These are phyloP conservation scores for Hura crepitans DNA, from an alignment of 441 rosid genomes.

Conservation along the genomic window DNA sequence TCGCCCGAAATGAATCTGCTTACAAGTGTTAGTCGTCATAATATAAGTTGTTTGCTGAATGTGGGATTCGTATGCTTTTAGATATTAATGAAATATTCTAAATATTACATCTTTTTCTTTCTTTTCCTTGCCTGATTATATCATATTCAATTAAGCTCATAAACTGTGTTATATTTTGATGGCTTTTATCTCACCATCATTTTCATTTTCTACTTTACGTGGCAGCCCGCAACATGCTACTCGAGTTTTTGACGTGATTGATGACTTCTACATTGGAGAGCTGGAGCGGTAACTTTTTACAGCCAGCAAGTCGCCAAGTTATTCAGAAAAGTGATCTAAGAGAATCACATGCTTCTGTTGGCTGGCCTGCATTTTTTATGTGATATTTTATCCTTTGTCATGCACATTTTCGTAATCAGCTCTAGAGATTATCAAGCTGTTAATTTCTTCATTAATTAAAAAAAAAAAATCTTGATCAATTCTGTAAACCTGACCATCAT, in stretches of 20 bases:
- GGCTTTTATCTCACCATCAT: not conserved
- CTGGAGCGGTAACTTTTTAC: constrained; percentile 11
- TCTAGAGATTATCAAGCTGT: not conserved
- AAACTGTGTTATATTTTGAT: too few relatives aligned
- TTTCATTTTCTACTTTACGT: not conserved
- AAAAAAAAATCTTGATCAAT: too few relatives aligned
- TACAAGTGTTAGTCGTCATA: too few relatives aligned
- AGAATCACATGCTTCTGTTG: not conserved
- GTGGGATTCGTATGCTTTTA: too few relatives aligned
- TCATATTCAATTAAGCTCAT: too few relatives aligned
- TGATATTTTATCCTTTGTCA: not conserved
- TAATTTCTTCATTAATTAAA: too few relatives aligned
- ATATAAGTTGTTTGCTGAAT: too few relatives aligned
- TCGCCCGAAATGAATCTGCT: too few relatives aligned
- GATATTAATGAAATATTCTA: not conserved
- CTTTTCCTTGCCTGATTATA: not conserved
- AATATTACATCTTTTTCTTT: not conserved
- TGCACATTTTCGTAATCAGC: not conserved
- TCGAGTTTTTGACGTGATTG: constrained; percentile 4
- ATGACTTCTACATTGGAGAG: constrained; percentile 8
- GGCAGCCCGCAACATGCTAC: constrained; percentile 4
- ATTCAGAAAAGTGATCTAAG: not conserved
- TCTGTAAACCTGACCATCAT: too few relatives aligned
- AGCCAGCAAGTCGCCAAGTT: not conserved
- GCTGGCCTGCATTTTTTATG: not conserved